Base-by-base conservation (phyloP, 1,284 basidiomycete species). In the Malassezia cuniculi region DNA sequence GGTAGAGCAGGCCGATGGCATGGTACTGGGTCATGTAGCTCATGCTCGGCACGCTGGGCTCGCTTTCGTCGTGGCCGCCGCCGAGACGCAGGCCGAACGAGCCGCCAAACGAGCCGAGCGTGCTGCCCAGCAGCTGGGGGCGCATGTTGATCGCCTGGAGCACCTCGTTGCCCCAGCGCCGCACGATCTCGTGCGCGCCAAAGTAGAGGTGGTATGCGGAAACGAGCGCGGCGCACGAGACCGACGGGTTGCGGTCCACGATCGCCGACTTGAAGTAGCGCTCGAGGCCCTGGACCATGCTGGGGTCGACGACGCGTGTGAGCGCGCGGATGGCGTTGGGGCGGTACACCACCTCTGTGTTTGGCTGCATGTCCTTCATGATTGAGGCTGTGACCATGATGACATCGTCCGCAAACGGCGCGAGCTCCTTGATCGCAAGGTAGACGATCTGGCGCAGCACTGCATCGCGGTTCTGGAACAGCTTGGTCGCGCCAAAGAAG, bases 331-430 rank as follows among this genome's bases (percentile, higher is more conserved):
- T 97, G 21, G 93, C 84, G 69, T 99, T 97, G 27, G 93, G 85
- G 44, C 93, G 77, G 71, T 99, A 99, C 54, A 99, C 87, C 62
- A 95, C 90, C 69, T 97, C 93, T 36, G 87, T 82, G 68, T 95
- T 95, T 36, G 89, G 84, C 67, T 97, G 90, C 85, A 97, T 97
- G 67, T 99, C 90, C 74, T 97, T 97, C 89, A 95, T 95, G 70
- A 99, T 97, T 65, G 87, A 94, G 64, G 84, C 86, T 5, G 93
- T 99, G 56, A 95, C 89, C 87, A 99, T 99, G 63, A 99, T 94
- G 26, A 95, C 50, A 32, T 97, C 93, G 70, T 99, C 86, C 14
- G 93, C 86, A n/a, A 83, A 82, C 29, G 78, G 80, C 20, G 86
- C 82, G 14, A 99, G 77, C 71, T 99, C 93, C 73, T 97, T 99